These are phyloP conservation scores for Hirsutella minnesotensis DNA, from an alignment of 2,329 filamentous ascomycete genomes.

Conservation along the genomic window DNA sequence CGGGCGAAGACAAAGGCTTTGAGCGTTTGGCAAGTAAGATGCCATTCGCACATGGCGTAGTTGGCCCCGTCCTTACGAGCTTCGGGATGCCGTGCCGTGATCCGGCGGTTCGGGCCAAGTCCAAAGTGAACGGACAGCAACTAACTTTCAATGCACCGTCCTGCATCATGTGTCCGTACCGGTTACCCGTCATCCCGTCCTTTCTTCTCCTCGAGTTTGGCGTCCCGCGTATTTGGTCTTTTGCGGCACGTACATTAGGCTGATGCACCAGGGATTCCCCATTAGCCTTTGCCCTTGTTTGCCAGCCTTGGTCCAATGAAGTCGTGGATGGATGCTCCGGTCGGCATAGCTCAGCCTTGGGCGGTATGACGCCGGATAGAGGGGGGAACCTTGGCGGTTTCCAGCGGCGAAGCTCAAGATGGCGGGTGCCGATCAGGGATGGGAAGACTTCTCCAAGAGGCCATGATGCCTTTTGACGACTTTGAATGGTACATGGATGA, in stretches of 20 bases:
- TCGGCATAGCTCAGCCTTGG: neutral
- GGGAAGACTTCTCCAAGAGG: no score
- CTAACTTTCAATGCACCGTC: neutral
- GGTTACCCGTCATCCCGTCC: neutral
- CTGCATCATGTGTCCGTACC: neutral
- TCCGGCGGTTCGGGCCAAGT: neutral
- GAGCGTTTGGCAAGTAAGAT: no score
- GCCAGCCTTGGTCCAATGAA: neutral
- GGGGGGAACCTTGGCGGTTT: neutral
- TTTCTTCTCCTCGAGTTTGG: no score
- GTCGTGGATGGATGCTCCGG: neutral
- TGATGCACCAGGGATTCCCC: no score
- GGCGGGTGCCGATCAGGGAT: neutral
- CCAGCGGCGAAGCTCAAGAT: neutral
- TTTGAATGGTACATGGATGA: no score
- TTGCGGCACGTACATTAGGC: no score
- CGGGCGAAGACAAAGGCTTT: no score
- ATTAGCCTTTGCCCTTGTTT: neutral
- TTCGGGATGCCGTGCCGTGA: neutral
- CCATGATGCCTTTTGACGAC: no score
- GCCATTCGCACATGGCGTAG: neutral
- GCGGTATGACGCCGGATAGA: neutral
- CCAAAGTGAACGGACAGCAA: neutral
- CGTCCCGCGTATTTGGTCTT: no score
- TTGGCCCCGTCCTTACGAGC: neutral